A percentile compares a stretch with the other conserved stretches of the same genome.
These are phyloP conservation scores for Apostasia shenzhenica DNA, from an alignment of 106 monocot genomes.

Conservation along the genomic window DNA sequence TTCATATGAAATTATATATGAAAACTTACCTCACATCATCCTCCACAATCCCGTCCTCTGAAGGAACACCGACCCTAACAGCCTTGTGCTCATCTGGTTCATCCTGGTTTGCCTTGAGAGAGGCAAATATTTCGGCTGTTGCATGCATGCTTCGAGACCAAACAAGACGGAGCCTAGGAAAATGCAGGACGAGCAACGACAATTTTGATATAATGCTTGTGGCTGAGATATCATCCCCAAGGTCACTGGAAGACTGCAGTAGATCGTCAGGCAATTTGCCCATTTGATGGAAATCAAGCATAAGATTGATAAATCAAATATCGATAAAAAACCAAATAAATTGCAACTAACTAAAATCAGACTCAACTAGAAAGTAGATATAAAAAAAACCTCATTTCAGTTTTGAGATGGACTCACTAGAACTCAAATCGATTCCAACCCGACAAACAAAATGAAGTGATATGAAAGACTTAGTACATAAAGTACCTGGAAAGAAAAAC, in stretches of 20 bases:
- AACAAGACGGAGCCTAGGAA: constrained; percentile 85
- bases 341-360: not conserved
- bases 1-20: not conserved
- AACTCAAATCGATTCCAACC: not conserved
- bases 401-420: no score
- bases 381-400: not conserved
- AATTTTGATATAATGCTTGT: constrained; percentile 95
- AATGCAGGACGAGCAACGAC: constrained; percentile 83
- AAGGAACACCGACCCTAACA: constrained; percentile 83
- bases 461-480: not conserved
- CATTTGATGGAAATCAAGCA: not conserved
- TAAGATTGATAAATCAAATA: not conserved
- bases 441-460: not conserved
- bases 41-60: constrained; percentile 82
- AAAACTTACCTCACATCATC: constrained; percentile 76
- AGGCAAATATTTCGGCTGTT: constrained; percentile 91
- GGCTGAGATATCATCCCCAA: constrained; percentile 76
- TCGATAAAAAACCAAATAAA: not conserved
- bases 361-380: not conserved
- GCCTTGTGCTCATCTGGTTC: constrained; percentile 93
- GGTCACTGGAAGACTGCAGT: constrained; percentile 80
- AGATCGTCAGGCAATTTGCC: constrained; percentile 2
- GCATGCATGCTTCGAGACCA: constrained; percentile 97
- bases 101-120: constrained; percentile 92
- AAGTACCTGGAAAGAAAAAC: constrained; percentile 95